Base-by-base conservation (phyloP, 148 eudicot species). In the Rhododendron simsii region DNA sequence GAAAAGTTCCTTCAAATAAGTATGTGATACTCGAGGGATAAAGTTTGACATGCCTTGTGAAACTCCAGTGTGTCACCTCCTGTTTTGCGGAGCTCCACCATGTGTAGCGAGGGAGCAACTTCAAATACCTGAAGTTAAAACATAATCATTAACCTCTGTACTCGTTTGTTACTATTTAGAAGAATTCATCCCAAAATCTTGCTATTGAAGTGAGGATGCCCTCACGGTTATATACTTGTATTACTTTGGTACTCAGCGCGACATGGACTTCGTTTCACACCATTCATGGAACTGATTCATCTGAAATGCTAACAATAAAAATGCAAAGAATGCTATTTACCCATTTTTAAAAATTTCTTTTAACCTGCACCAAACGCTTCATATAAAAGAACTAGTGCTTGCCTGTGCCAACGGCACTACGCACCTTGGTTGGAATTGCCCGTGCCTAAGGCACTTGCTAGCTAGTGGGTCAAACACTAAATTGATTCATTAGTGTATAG, bases 51-150 rank as follows among this genome's bases (percentile, higher is more conserved):
- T 90, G 75, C 96, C 90, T 92, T 95, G 88, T 96, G 98, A 86
- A 92, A 95, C 85, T 96, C 99, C 80, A 96, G 86, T 23, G 99
- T 96, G 88, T 96, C 99, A 33, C 99, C 99, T 39, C 95, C 95
- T 53, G 92, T 91, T 90, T 96, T 96, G 82, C 95, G 95, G 84
- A 96, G 91, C 91, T 95, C 96, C 86, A 96, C 96, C 88, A 96
- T 94, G 84, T 95, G 98, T 84, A 96, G 89, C 23, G 98, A 94
- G 73, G 99, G 99, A 88, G 98, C 95, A 59, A 96, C 95, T 87
- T 96, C 96, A 73, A 96, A 96, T 50, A 96, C 95, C 98, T 95
- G 91, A 83, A 86, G 53, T 80, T 63, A 47, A 82, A 47, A 23
- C n/a, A 13, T 35, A 39, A 23, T 78, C 84, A 65, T 20, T 67